phyloP scores from a whole-genome alignment of 129 eudicot genomes.

The Flaveria trinervia region DNA sequence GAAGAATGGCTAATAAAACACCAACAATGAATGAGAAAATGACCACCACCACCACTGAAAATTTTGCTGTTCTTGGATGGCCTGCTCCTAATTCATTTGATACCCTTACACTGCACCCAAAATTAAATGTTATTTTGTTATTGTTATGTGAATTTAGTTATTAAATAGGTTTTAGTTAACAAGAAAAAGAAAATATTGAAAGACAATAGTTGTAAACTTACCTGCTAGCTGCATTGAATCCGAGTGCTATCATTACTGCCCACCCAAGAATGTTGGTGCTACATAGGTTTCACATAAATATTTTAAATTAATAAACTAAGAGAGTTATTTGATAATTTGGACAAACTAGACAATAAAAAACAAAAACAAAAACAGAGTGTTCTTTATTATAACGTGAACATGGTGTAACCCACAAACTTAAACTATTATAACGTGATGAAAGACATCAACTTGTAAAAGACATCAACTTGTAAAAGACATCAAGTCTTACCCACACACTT shows the following conservation, averaged over 20 bases:
- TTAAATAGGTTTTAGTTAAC: neutral
- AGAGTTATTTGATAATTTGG: too few species aligned
- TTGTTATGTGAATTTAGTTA: neutral
- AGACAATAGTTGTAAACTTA: neutral
- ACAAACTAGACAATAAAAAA: too few species aligned
- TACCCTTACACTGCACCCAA: constrained; percentile 45
- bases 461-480: too few species aligned
- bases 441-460: too few species aligned
- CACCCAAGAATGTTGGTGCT: constrained; percentile 61
- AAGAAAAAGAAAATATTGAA: neutral
- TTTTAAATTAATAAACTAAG: neutral
- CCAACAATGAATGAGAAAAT: constrained; percentile 34
- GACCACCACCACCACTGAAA: constrained; percentile 44
- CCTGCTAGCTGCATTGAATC: constrained; percentile 59
- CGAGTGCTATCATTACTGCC: constrained; percentile 51
- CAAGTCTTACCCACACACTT: too few species aligned
- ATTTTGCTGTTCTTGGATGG: constrained; percentile 55
- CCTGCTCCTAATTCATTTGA: constrained; percentile 58
- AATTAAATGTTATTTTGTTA: neutral
- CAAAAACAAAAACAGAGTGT: too few species aligned
- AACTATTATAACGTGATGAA: too few species aligned
- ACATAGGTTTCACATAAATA: constrained; percentile 9
- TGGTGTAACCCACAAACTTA: too few species aligned
- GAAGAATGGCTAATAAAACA: constrained; percentile 24
- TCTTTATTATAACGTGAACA: too few species aligned